Conservation (phyloP, 1,284 basidiomycete species). For the Stygiomarasmius scandens region DNA sequence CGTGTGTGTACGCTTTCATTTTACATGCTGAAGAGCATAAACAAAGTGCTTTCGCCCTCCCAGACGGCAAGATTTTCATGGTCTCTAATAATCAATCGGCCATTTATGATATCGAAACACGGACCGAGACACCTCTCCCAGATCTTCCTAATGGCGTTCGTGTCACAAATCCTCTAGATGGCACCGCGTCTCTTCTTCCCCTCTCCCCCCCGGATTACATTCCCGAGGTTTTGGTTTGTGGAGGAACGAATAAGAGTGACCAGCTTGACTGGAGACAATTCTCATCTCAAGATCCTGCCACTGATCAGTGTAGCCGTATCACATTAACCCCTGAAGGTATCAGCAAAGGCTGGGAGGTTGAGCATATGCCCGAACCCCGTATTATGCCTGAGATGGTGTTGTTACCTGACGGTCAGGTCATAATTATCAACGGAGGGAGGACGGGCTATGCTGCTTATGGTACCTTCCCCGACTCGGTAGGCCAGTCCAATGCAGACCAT, state of each 20-base stretch:
- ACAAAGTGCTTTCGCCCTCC: constrained; percentile 15
- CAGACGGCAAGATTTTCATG: constrained; percentile 18
- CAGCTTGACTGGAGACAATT: constrained; percentile 25
- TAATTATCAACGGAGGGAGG: constrained; percentile 50
- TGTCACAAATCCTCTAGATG: constrained; percentile 49
- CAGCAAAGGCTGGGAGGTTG: constrained; percentile 39
- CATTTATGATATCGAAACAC: constrained; percentile 47
- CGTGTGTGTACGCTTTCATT: too few relatives aligned
- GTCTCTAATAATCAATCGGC: constrained; percentile 29
- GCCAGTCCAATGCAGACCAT: constrained; percentile 51
- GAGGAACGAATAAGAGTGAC: constrained; percentile 39
- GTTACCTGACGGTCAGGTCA: constrained; percentile 53
- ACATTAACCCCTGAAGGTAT: constrained; percentile 40
- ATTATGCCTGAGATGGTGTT: constrained; percentile 54
- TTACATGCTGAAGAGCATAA: neutral
- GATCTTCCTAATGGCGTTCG: constrained; percentile 14
- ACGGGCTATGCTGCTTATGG: constrained; percentile 51
- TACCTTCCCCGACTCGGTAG: constrained; percentile 39
- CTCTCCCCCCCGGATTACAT: constrained; percentile 46
- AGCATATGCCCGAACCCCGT: constrained; percentile 38
- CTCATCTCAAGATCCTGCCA: constrained; percentile 43
- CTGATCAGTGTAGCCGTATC: constrained; percentile 46
- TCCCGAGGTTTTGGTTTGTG: constrained; percentile 53
- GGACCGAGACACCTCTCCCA: constrained; percentile 29
- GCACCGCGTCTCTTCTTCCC: constrained; percentile 50